A percentile compares a stretch with the other conserved stretches of the same genome.
Conservation (phyloP, 2,329 filamentous ascomycete genomes). For the Zopfia rhizophila region DNA sequence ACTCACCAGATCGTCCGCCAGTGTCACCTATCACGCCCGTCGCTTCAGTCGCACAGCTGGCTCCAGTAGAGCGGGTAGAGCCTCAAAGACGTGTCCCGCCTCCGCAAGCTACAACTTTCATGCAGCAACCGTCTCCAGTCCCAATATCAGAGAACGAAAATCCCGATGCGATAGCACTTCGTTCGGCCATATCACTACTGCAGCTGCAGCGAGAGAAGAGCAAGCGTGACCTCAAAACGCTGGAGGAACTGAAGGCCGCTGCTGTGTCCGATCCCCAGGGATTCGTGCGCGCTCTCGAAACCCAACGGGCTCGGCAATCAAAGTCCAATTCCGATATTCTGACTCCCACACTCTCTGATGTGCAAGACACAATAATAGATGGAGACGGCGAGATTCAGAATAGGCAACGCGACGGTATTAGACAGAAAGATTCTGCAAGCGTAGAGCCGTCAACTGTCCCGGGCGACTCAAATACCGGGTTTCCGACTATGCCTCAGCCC, state of each 20-base stretch:
- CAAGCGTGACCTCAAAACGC: constrained; percentile 75
- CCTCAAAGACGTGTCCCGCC: constrained; percentile 39
- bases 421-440: constrained; percentile 42
- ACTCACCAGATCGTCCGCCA: constrained; percentile 49
- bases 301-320: constrained; percentile 61
- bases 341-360: constrained; percentile 50
- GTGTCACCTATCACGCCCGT: constrained; percentile 55
- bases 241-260: constrained; percentile 75
- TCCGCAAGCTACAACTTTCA: constrained; percentile 47
- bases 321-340: constrained; percentile 43
- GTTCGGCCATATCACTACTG: constrained; percentile 84
- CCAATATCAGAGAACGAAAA: constrained; percentile 67
- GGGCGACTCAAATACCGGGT: constrained; percentile 50
- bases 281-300: constrained; percentile 75
- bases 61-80: constrained; percentile 39
- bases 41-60: constrained; percentile 45
- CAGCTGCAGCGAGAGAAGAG: constrained; percentile 87
- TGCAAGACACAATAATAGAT: constrained; percentile 43
- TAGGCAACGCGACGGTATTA: constrained; percentile 24
- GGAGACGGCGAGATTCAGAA: constrained; percentile 31
- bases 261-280: constrained; percentile 76
- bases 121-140: constrained; percentile 54
- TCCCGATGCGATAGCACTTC: constrained; percentile 86
- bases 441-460: constrained; percentile 23
- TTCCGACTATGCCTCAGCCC: constrained; percentile 75